Evolutionary conservation across 2,329 filamentous ascomycete species (phyloP), one percentile per base, ranked within the genome.

Genomic region (Coniochaeta sp.): DNA sequence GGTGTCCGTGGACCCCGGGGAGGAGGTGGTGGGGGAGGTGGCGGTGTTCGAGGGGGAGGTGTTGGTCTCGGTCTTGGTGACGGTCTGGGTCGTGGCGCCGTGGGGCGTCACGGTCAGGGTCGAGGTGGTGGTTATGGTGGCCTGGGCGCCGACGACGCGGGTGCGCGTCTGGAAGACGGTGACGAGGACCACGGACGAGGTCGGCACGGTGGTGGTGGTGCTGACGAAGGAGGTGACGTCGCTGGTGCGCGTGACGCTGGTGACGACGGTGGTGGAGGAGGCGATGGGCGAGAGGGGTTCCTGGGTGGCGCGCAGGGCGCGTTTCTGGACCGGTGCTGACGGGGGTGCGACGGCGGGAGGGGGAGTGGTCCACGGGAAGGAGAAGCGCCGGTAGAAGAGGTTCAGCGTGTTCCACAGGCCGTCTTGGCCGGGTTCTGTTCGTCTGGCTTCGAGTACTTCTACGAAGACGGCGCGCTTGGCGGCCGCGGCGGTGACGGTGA

Each of bases 101-200:
- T 44, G 58, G 2, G 64, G 61, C 3, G 59, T 62, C 32, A 58
- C 24, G 22, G 47, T 52, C 6, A 52, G 22, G 47, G 47, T 52
- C 3, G 10, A 60, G 17, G 61, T 65, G 36, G 64, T 26, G 6
- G 65, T 66, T 30, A 62, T 62, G 8, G 65, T 67, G 14, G 62
- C 57, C n/a, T 32, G 17, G 56, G 66, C 61, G 47, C 14, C 26
- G n/a, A 52, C 6, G 14, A 52, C 47, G 47, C 47, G 47, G 3
- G 63, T 64, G n/a, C 59, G 61, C 4, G 65, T 65, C 36, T 59
- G 57, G 19, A 50, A 50, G 10, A 60, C 14, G 5, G 58, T 64
- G 32, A 28, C 30, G 4, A 52, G 28, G 17, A 60, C 32, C 3
- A 61, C 60, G 9, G 58, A 59, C 8, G 60, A 60, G 12, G 60